Base-by-base conservation (phyloP, 345 rosid species). In the Populus nigra region DNA sequence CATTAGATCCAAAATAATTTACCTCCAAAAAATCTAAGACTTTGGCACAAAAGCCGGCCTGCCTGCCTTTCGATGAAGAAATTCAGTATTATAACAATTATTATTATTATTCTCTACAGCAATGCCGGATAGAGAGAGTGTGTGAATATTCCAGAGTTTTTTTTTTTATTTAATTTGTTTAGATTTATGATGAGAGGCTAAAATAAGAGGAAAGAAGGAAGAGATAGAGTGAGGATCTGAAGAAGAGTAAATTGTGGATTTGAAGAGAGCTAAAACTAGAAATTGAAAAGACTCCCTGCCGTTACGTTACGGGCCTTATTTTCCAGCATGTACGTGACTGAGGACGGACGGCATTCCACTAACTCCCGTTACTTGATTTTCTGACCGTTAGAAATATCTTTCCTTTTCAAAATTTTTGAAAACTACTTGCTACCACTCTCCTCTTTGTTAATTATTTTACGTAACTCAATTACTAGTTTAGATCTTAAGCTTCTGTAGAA, bases 381-480 rank as follows among this genome's bases (percentile, higher is more conserved):
- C 80, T 83, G 86, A 86, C 88, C 88, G 88, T 86, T 86, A 72
- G 17, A 45, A 38, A 31, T 69, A 18, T 68, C 8, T 13, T 73
- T 73, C 22, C 22, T 43, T 65, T 65, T n/a, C 12, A 81, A 84
- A 66, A 17, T 3, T 65, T 79, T 79, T 74, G 73, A 77, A 65
- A 65, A 8, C 67, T 27, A 53, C 59, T 10, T 43, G 13, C 47
- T 2, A 20, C 50, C 15, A 18, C 23, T 7, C 20, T 7, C 20
- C 59, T 20, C 59, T 8, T 7, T 53, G 22, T 53, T 53, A 7
- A 53, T 20, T 53, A 0, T 1, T 10, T 53, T 47, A 15, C 33
- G 33, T 31, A 31, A 31, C 5, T 13, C 12, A 15, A 47, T 47
- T 47, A 47, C 50, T 3, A 12, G 3, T 53, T 53, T 53, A 5